Evolutionary conservation across 441 rosid genomes (phyloP).

Genomic region (Brassica hybrid): DNA sequence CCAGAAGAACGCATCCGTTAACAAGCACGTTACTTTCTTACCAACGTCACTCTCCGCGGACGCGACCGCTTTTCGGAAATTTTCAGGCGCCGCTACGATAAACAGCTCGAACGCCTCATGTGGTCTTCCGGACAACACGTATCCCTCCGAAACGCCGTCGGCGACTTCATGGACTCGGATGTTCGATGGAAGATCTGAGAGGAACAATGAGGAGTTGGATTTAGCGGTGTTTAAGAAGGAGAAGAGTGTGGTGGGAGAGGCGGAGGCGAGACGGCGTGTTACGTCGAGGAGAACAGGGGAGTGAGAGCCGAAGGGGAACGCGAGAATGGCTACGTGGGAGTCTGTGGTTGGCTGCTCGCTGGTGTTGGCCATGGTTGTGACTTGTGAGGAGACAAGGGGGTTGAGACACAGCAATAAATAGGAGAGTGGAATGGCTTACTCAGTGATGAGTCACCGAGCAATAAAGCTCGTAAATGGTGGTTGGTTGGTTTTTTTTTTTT

Average conservation of each 20-base stretch:
- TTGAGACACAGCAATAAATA: neutral
- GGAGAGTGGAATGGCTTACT: neutral
- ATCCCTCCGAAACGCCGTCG: constrained; percentile 55
- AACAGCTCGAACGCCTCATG: constrained; percentile 64
- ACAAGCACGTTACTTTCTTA: constrained; percentile 51
- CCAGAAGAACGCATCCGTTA: constrained; percentile 62
- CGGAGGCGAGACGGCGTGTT: constrained; percentile 48
- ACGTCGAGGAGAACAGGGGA: constrained; percentile 51
- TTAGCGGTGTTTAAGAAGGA: constrained; percentile 54
- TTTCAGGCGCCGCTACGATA: constrained; percentile 51
- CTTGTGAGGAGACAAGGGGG: neutral
- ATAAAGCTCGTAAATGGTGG: constrained; percentile 17
- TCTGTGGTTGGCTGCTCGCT: constrained; percentile 21
- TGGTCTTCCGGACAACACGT: constrained; percentile 47
- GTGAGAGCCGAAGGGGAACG: constrained; percentile 59
- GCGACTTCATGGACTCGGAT: constrained; percentile 45
- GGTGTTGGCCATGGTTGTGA: constrained; percentile 11
- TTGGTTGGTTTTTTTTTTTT: neutral
- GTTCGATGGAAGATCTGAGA: constrained; percentile 29
- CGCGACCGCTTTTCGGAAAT: constrained; percentile 46
- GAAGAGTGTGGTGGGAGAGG: constrained; percentile 48
- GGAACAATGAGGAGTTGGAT: constrained; percentile 43
- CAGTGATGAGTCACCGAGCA: neutral
- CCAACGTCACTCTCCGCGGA: constrained; percentile 55
- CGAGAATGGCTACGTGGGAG: constrained; percentile 54